phyloP scores from a whole-genome alignment of 805 yeast species.

The Sugiyamaella qingdaonensis region DNA sequence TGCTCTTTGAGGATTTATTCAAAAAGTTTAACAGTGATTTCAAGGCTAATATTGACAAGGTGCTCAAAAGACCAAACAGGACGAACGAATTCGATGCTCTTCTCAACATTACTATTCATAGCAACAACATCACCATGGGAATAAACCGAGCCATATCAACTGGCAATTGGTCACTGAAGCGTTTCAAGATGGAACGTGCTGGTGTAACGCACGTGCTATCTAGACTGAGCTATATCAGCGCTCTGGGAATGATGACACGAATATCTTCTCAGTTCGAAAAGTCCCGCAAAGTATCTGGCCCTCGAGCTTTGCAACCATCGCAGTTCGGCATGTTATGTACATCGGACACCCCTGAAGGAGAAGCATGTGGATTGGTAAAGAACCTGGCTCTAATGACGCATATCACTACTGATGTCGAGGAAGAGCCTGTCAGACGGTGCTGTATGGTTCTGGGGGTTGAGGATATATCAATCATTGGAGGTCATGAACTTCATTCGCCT shows the following conservation, averaged over 20 bases:
- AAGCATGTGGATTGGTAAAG: conserved; percentile 98
- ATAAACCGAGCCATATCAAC: conserved; percentile 95
- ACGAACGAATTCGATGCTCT: conserved; percentile 95
- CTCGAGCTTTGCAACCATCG: conserved; percentile 97
- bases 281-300: conserved; percentile 96
- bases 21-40: conserved; percentile 94
- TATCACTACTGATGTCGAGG: conserved; percentile 97
- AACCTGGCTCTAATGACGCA: conserved; percentile 97
- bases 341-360: conserved; percentile 99
- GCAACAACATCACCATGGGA: conserved; percentile 90
- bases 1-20: conserved; percentile 93
- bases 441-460: conserved; percentile 88
- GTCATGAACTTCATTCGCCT: conserved; percentile 69
- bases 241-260: conserved; percentile 99
- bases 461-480: conserved; percentile 73
- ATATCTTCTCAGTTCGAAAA: conserved; percentile 98
- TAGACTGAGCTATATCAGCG: conserved; percentile 86
- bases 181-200: conserved; percentile 99
- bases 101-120: conserved; percentile 81
- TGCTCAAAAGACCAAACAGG: conserved; percentile 87
- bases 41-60: conserved; percentile 90
- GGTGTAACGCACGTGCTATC: conserved; percentile 97
- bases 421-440: conserved; percentile 72
- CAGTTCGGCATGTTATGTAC: conserved; percentile 99
- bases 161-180: conserved; percentile 97